Evolutionary conservation across 306 rosid species (phyloP).

Genomic region (Erythrophleum fordii): DNA sequence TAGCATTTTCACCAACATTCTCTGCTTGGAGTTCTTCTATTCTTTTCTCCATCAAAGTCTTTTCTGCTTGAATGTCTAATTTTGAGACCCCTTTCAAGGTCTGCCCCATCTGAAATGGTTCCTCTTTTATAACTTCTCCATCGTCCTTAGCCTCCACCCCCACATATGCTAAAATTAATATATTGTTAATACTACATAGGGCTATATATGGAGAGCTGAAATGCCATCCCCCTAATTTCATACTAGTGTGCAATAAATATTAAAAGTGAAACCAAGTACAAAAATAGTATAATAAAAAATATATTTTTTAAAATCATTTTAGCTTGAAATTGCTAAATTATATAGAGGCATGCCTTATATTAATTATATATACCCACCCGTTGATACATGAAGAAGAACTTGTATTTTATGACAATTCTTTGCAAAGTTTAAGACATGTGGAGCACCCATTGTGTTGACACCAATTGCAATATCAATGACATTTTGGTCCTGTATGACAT

Average conservation of each 20-base stretch:
- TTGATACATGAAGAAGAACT: constrained; percentile 39
- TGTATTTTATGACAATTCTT: constrained; percentile 37
- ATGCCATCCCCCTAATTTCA: too few species aligned
- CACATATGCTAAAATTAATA: constrained; percentile 44
- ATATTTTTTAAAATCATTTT: too few species aligned
- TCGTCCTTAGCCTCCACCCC: not conserved
- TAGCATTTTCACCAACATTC: not conserved
- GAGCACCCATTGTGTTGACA: constrained; percentile 45
- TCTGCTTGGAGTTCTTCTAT: constrained; percentile 23
- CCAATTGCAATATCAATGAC: constrained; percentile 40
- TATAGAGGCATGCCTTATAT: too few species aligned
- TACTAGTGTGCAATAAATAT: too few species aligned
- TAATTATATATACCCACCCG: too few species aligned
- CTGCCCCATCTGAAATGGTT: constrained; percentile 31
- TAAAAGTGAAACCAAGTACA: too few species aligned
- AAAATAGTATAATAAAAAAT: too few species aligned
- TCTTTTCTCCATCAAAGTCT: constrained; percentile 29
- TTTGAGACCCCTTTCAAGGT: not conserved
- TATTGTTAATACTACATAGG: too few species aligned
- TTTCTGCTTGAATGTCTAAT: constrained; percentile 45
- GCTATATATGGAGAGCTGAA: too few species aligned
- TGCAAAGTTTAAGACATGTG: constrained; percentile 33
- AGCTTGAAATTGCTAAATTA: too few species aligned
- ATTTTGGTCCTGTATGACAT: too few species aligned
- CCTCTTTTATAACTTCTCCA: constrained; percentile 31